Evolutionary conservation across 176 grass and related monocot species (phyloP), one percentile per base, ranked within the genome.

Genomic region (Avena sativa): DNA sequence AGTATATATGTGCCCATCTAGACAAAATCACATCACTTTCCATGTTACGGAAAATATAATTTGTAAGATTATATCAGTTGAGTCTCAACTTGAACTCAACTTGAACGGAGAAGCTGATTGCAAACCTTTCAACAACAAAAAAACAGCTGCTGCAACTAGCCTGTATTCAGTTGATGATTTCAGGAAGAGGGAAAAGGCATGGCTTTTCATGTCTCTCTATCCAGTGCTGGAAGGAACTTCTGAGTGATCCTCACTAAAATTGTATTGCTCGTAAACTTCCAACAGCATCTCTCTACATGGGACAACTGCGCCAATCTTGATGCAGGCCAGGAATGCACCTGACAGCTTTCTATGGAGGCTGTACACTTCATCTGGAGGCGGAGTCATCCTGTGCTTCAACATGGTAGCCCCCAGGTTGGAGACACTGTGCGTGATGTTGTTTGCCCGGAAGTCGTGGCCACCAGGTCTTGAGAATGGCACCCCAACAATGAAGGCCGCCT

Each of bases 321-420:
- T 94, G 81, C 94, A 99, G 62, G 94, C 94, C 74, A 99, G 82
- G 79, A 99, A 98, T 40, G 97, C 92, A 36, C 97, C 97, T 51
- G 97, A 98, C 44, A 98, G 89, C 87, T 98, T 98, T 85, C 97
- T 91, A 43, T 96, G 97, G 16, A 98, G 87, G 68, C 94, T 96
- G 87, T 98, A 98, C 28, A 88, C 97, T 83, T 98, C 97, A 32
- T 96, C 94, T 0, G 92, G 96, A 23, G 96, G 96, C 16, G 96
- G 96, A n/a, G 90, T 96, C 46, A 94, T 30, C 53, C 97, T 92
- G 83, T 98, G 92, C 73, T 93, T 90, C 86, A 98, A 86, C 97
- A 98, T 96, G 11, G 97, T 96, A 30, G 94, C 97, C 15, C 96
- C 96, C 8, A 96, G 94, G 50, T 93, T 92, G 12, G 96, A 96